Base-by-base conservation (phyloP, 352 stramenopile genomes). In the Phytopythium montanum region DNA sequence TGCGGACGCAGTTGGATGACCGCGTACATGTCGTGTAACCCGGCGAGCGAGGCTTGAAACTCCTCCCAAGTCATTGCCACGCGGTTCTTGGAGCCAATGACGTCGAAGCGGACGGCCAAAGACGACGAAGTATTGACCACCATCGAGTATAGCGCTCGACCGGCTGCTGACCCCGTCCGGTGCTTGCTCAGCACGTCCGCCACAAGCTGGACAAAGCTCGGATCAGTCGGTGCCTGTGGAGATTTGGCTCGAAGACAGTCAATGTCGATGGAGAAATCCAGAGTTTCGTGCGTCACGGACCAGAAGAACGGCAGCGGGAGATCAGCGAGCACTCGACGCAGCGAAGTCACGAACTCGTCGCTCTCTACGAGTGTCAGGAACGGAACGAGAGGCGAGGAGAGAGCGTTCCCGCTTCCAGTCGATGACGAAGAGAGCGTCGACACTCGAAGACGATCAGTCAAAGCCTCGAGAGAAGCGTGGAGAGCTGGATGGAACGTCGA, bases 1-100 rank as follows among this genome's bases (percentile, higher is more conserved):
- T 95, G 81, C n/a, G 85, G 85, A 19, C 74, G 65, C 0, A 95
- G 25, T 39, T 89, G 66, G 14, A 95, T 44, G 13, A 88, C 44
- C 0, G 82, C 82, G 54, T 91, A 93, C 2, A 64, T 73, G 36
- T 90, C 72, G 53, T 90, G 77, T 6, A 85, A 64, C 16, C 78
- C 83, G 14, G 66, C 66, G 1, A 93, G 61, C 5, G 85, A 72
- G 3, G 74, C 68, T 54, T 90, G 79, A 28, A 93, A 88, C 10
- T 83, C 76, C 36, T 62, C 62, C 83, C 83, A 92, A 1, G 68
- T 62, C 4, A 65, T 85, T 13, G 72, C 59, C 16, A 84, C 74
- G n/a, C 62, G 64, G 6, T 68, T 72, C 33, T 75, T 67, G 36
- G 74, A 69, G 18, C 81, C 83, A n/a, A 93, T 56, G 49, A 85